Conservation (phyloP, 192 early-diverging fungal genomes). For the Coemansia reversa region DNA sequence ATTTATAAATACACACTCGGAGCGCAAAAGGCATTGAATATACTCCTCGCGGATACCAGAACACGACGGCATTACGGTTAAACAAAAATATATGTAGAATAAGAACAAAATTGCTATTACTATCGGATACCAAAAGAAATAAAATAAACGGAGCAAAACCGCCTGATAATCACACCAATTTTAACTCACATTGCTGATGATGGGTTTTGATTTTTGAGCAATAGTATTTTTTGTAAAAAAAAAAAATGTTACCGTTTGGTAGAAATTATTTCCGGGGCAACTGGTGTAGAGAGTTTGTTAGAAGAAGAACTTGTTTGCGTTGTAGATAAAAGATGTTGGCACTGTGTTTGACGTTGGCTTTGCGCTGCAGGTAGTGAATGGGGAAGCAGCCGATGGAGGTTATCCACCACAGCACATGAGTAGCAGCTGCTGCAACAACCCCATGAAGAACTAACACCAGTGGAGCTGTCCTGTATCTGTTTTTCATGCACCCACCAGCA, state of each 20-base stretch:
- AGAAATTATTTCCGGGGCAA: neutral
- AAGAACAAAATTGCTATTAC: neutral
- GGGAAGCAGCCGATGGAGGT: too few relatives aligned
- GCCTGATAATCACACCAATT: neutral
- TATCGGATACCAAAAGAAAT: neutral
- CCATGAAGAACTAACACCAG: too few relatives aligned
- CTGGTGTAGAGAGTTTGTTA: neutral
- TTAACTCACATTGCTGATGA: neutral
- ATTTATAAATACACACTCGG: conserved; percentile 50
- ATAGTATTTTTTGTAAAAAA: neutral
- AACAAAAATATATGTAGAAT: neutral
- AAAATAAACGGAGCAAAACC: neutral
- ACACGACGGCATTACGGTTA: conserved; percentile 43
- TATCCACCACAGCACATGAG: too few relatives aligned
- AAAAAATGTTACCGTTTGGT: neutral
- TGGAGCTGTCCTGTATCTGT: too few relatives aligned
- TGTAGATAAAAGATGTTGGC: too few relatives aligned
- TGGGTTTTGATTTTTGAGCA: neutral
- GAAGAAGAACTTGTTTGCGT: too few relatives aligned
- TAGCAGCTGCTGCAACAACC: too few relatives aligned
- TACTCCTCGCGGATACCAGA: conserved; percentile 52
- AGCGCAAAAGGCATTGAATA: conserved; percentile 46
- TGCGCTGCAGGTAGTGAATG: too few relatives aligned
- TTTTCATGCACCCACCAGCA: too few relatives aligned
- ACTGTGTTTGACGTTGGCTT: too few relatives aligned